Evolutionary conservation across 257 asterid genomes (phyloP).

Genomic region (Capsicum baccatum): DNA sequence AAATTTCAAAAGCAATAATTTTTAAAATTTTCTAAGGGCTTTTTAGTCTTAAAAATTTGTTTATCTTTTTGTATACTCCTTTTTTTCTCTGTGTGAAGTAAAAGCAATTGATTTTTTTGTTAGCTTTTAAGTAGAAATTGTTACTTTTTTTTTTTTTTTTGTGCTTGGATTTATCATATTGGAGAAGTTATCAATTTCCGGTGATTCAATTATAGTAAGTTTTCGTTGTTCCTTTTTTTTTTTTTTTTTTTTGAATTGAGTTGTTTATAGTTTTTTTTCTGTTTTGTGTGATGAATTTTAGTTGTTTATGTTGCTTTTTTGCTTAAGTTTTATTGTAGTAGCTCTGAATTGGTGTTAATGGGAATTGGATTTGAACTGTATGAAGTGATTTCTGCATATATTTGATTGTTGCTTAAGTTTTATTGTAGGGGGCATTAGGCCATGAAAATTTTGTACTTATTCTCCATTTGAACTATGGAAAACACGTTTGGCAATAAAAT

Average conservation of each 20-base stretch:
- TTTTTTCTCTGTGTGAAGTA: conserved; percentile 3
- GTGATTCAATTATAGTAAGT: neutral
- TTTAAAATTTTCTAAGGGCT: neutral
- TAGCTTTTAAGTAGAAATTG: neutral
- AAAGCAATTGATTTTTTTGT: neutral
- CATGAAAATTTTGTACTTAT: no score
- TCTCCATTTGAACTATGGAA: no score
- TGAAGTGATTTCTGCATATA: neutral
- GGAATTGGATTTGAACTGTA: neutral
- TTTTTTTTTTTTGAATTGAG: neutral
- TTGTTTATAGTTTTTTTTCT: neutral
- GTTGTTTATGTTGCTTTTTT: neutral
- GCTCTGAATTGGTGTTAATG: neutral
- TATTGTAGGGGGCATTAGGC: no score
- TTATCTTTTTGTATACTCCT: neutral
- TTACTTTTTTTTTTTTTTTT: neutral
- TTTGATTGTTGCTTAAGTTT: neutral
- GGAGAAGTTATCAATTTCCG: conserved; percentile 5
- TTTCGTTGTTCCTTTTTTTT: neutral
- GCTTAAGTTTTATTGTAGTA: neutral
- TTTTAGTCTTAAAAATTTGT: neutral
- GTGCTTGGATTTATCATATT: conserved; percentile 9
- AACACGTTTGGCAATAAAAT: no score
- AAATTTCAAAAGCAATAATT: neutral
- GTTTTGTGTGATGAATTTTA: neutral